A percentile compares a stretch with the other conserved stretches of the same genome.
phyloP scores from a whole-genome alignment of 2,329 filamentous ascomycete species.

The Colletotrichum sp. region DNA sequence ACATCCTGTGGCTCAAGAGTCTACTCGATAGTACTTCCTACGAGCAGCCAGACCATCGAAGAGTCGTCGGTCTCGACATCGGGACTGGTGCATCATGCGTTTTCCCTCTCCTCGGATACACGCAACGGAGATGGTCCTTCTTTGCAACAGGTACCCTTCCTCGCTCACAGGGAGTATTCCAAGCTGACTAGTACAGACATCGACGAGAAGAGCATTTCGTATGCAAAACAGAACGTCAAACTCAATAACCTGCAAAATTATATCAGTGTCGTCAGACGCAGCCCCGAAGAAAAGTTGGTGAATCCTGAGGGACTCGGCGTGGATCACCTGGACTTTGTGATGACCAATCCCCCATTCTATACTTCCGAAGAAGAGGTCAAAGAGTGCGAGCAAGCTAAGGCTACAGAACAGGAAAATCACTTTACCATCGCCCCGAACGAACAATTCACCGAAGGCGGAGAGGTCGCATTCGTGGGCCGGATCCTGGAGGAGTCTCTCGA shows the following conservation, averaged over 20 bases:
- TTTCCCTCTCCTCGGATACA: constrained; percentile 83
- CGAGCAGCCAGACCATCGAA: constrained; percentile 42
- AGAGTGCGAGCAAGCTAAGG: constrained; percentile 69
- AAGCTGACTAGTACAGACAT: constrained; percentile 62
- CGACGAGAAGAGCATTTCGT: constrained; percentile 71
- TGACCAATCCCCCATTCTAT: constrained; percentile 98
- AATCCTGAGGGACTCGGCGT: constrained; percentile 61
- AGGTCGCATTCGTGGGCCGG: constrained; percentile 73
- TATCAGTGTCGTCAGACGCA: constrained; percentile 67
- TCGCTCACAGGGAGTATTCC: background rate
- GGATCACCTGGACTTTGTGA: constrained; percentile 74
- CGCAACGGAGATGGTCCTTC: constrained; percentile 76
- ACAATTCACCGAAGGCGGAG: constrained; percentile 85
- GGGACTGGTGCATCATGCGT: constrained; percentile 92
- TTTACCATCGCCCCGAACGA: constrained; percentile 81
- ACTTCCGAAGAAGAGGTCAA: constrained; percentile 72
- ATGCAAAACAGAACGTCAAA: constrained; percentile 70
- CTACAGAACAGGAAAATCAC: constrained; percentile 70
- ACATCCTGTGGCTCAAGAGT: constrained; percentile 86
- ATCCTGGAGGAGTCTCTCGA: constrained; percentile 74
- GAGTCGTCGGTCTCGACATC: constrained; percentile 77
- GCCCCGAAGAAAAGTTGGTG: constrained; percentile 61
- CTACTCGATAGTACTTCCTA: constrained; percentile 76
- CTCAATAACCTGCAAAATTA: constrained; percentile 68
- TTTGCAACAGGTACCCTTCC: constrained; percentile 59